These are phyloP conservation scores for Pyrenophora teres DNA, from an alignment of 2,329 filamentous ascomycete species.

Conservation along the genomic window DNA sequence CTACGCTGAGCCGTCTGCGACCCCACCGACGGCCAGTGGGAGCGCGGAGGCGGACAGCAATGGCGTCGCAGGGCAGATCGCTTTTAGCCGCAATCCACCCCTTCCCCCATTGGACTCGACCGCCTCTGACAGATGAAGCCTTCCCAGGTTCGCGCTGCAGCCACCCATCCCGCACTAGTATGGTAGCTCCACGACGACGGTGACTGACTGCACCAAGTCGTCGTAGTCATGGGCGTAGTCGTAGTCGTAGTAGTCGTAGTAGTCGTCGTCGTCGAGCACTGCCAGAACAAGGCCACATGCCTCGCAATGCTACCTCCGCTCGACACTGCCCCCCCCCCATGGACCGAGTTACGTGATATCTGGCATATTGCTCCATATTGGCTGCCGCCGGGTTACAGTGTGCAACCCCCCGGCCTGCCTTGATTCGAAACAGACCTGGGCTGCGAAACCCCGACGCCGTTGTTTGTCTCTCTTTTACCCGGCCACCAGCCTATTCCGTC, in stretches of 20 bases:
- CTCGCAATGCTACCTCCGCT: slow-evolving; percentile 30
- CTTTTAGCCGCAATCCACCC: slow-evolving; percentile 16
- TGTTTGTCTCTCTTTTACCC: slow-evolving; percentile 45
- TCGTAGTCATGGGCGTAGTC: too few species aligned
- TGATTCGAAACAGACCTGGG: slow-evolving; percentile 40
- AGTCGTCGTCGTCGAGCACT: neutral
- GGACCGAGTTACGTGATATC: slow-evolving; percentile 40
- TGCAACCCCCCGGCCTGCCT: slow-evolving; percentile 32
- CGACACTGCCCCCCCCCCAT: slow-evolving; percentile 17
- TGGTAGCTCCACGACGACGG: slow-evolving; percentile 2
- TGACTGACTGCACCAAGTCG: slow-evolving; percentile 7
- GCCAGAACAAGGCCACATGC: neutral
- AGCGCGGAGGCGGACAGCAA: slow-evolving; percentile 20
- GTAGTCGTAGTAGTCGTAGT: too few species aligned
- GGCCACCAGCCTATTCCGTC: slow-evolving; percentile 37
- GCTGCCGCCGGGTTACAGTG: slow-evolving; percentile 33
- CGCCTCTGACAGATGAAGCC: slow-evolving; percentile 16
- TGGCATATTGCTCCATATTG: slow-evolving; percentile 44
- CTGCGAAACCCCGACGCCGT: slow-evolving; percentile 38
- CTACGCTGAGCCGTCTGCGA: neutral
- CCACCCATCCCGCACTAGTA: slow-evolving; percentile 7
- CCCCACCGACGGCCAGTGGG: slow-evolving; percentile 6
- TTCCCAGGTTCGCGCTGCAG: neutral
- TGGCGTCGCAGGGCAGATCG: slow-evolving; percentile 23
- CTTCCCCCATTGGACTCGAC: slow-evolving; percentile 15